A percentile compares a stretch with the other conserved stretches of the same genome.
phyloP scores from a whole-genome alignment of 768 basidiomycete genomes.

The Russula griseocarnosa region DNA sequence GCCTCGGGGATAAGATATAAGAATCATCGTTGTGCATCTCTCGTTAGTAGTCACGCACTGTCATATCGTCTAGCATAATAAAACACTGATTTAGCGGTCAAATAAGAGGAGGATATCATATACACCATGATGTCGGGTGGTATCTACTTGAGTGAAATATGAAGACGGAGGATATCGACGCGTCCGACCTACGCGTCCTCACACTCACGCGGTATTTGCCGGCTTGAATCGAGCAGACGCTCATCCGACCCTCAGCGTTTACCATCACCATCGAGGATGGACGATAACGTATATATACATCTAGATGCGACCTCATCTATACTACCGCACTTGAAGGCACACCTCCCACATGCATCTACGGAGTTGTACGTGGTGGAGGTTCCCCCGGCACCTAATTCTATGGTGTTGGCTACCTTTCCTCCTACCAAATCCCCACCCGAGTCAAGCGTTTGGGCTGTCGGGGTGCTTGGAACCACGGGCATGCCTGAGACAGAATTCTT shows the following conservation, averaged over 20 bases:
- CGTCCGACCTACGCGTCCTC: background rate
- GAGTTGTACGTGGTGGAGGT: constrained; percentile 4
- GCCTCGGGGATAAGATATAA: constrained; percentile 41
- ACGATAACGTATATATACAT: background rate
- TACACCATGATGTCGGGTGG: too few species aligned
- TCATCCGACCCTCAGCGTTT: too few species aligned
- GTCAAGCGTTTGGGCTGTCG: background rate
- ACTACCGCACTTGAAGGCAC: background rate
- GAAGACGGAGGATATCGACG: too few species aligned
- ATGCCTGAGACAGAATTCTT: background rate
- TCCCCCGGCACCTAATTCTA: constrained; percentile 1
- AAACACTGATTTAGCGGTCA: too few species aligned
- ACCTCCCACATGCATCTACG: background rate
- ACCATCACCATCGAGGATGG: background rate
- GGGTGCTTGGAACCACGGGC: background rate
- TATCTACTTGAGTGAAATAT: too few species aligned
- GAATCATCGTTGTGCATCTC: too few species aligned
- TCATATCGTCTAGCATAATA: too few species aligned
- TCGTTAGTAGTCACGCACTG: too few species aligned
- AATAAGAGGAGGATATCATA: too few species aligned
- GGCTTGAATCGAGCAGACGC: too few species aligned
- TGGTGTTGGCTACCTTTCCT: background rate
- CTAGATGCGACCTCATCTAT: background rate
- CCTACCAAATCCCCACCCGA: background rate
- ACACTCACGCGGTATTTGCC: background rate